phyloP scores from a whole-genome alignment of 2,329 filamentous ascomycete species.

The Knufia fluminis region DNA sequence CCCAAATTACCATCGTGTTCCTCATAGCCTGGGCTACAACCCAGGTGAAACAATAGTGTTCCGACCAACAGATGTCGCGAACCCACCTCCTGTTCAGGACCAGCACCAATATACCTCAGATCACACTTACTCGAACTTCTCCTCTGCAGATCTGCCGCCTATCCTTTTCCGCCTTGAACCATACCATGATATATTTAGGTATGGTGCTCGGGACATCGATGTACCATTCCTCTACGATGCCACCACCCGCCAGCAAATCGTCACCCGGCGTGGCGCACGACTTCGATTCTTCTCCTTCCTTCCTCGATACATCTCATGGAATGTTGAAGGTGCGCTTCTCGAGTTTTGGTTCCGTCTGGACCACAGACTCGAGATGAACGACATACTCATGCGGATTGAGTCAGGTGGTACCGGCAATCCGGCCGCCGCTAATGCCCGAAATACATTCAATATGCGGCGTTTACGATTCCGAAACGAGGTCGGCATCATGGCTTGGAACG shows the following conservation, averaged over 20 bases:
- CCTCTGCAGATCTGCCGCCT: conserved; percentile 12
- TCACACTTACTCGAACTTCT: conserved; percentile 12
- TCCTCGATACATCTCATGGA: conserved; percentile 13
- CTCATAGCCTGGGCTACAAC: too few species aligned
- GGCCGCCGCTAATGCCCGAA: neutral
- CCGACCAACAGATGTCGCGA: neutral
- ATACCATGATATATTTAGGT: conserved; percentile 8
- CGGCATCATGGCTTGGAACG: conserved; percentile 1
- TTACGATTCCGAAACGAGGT: conserved; percentile 11
- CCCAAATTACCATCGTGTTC: too few species aligned
- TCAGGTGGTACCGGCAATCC: neutral
- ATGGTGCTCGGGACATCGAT: neutral
- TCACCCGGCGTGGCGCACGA: conserved; percentile 9
- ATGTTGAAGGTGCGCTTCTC: conserved; percentile 15
- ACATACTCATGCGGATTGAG: conserved; percentile 15
- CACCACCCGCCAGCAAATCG: neutral
- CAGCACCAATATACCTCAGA: conserved; percentile 7
- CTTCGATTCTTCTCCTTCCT: conserved; percentile 17
- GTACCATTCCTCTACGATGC: neutral
- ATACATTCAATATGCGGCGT: conserved; percentile 14
- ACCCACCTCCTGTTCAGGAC: conserved; percentile 6
- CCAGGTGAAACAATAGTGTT: too few species aligned
- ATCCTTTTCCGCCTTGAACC: conserved; percentile 16
- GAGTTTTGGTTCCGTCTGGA: conserved; percentile 19
- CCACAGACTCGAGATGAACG: conserved; percentile 11